Evolutionary conservation across 2,329 filamentous ascomycete species (phyloP).

Genomic region (Cladobotryum mycophilum): DNA sequence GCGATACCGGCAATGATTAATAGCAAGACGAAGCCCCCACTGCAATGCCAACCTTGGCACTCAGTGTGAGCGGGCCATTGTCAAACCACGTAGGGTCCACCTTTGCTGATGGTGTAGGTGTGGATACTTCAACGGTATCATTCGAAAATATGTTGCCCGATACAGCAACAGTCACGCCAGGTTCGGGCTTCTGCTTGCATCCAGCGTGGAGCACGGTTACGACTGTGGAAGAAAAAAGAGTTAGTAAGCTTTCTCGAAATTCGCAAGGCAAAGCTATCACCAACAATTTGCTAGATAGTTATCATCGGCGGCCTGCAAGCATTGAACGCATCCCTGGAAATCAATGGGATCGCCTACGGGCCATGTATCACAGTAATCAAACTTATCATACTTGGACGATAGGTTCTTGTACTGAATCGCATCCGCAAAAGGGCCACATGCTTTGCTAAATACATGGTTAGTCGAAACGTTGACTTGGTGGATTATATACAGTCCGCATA

Average conservation of each 20-base stretch:
- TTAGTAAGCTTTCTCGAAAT: slow-evolving; percentile 15
- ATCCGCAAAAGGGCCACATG: slow-evolving; percentile 43
- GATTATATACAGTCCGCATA: slow-evolving; percentile 22
- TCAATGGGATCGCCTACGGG: slow-evolving; percentile 31
- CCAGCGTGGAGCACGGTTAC: slow-evolving; percentile 48
- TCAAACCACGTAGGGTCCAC: slow-evolving; percentile 36
- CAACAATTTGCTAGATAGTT: slow-evolving; percentile 49
- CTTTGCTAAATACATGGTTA: slow-evolving; percentile 36
- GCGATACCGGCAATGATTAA: slow-evolving; percentile 44
- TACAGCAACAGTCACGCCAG: slow-evolving; percentile 43
- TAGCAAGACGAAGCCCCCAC: slow-evolving; percentile 42
- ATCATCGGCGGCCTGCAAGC: slow-evolving; percentile 34
- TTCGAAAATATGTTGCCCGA: slow-evolving; percentile 48
- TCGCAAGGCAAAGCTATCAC: slow-evolving; percentile 13
- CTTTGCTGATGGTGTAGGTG: slow-evolving; percentile 36
- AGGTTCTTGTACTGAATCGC: slow-evolving; percentile 46
- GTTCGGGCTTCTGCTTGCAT: slow-evolving; percentile 45
- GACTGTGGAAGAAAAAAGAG: slow-evolving; percentile 27
- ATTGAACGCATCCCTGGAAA: slow-evolving; percentile 37
- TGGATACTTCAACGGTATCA: slow-evolving; percentile 42
- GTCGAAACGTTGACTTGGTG: not conserved
- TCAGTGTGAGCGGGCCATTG: slow-evolving; percentile 42
- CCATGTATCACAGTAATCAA: slow-evolving; percentile 51
- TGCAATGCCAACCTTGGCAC: slow-evolving; percentile 53
- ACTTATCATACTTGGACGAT: slow-evolving; percentile 37